Base-by-base conservation (phyloP, 2,329 filamentous ascomycete genomes). In the Drechslerella coelobrocha region DNA sequence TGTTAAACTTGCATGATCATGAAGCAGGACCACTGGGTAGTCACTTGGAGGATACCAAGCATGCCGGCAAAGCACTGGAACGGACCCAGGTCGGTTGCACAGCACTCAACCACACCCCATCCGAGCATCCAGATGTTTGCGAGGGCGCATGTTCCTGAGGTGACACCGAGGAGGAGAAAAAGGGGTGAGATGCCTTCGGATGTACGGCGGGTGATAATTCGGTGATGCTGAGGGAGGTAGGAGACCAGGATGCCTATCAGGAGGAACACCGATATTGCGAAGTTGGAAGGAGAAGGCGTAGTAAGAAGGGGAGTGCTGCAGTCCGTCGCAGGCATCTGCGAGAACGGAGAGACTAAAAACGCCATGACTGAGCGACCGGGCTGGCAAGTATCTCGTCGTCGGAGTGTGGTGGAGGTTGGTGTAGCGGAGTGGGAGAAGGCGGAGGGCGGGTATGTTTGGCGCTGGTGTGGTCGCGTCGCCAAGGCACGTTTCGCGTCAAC, bases 171-270 rank as follows among this genome's bases (percentile, higher is more conserved):
- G 1, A 97, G 85, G 73, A 99, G 88, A 78, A 96, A 99, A 79
- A 93, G 94, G 7, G 94, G 93, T 27, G 92, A 97, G 72, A 99
- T 92, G 72, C 94, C 94, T 78, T 96, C 93, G 21, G 93, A 95
- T 12, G 91, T 94, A 72, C 88, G 86, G 61, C 92, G 86, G 41
- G 85, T 83, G 75, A 96, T 90, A 80, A 99, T 97, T 76, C 94
- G 91, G 78, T 89, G 85, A 80, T 97, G 93, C 78, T 99, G 94
- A 0, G 94, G 94, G 1, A 97, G 84, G 81, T 99, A 99, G 31
- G 93, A 97, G 66, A 96, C 81, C 72, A 97, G 83, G 76, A 97
- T 92, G 63, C 93, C 93, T 75, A 96, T 78, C 72, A 97, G 83
- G 75, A 97, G 91, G 76, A 96, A 79, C 72, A 84, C 86, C 71